A percentile compares a stretch with the other conserved stretches of the same genome.
These are phyloP conservation scores for Tremella yokohamensis DNA, from an alignment of 768 basidiomycete genomes.

Conservation along the genomic window DNA sequence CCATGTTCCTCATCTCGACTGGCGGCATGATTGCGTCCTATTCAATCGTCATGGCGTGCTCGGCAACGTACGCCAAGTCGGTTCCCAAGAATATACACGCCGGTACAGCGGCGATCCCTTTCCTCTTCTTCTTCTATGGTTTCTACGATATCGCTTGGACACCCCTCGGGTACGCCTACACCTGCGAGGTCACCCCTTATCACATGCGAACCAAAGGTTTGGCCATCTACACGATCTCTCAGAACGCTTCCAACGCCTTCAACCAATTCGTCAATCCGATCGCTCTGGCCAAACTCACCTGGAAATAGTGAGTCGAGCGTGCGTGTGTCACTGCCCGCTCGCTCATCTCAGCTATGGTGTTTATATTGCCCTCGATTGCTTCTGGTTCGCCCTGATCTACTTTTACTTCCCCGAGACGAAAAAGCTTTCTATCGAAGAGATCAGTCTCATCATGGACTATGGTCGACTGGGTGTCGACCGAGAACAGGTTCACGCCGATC, in stretches of 20 bases:
- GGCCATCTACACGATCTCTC: neutral
- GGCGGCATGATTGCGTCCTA: constrained; percentile 35
- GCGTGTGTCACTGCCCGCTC: neutral
- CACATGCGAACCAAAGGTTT: constrained; percentile 14
- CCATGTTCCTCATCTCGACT: constrained; percentile 24
- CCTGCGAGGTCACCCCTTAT: neutral
- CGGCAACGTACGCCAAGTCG: constrained; percentile 31
- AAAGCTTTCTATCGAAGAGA: constrained; percentile 48
- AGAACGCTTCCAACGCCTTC: neutral
- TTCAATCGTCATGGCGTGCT: constrained; percentile 28
- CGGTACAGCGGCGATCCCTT: constrained; percentile 29
- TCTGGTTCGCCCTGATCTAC: constrained; percentile 12
- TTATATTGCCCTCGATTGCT: neutral
- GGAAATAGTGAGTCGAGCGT: neutral
- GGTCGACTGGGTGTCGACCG: constrained; percentile 1
- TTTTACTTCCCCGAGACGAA: constrained; percentile 33
- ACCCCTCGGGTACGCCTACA: constrained; percentile 9
- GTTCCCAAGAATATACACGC: neutral
- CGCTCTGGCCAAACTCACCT: neutral
- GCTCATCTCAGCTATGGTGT: neutral
- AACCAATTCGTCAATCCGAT: constrained; percentile 7
- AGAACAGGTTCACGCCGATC: too few species aligned
- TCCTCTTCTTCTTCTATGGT: constrained; percentile 12
- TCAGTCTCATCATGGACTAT: constrained; percentile 18
- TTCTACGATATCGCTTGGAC: constrained; percentile 11